Conservation (phyloP, 805 yeast species). For the Pichia ethanolica region DNA sequence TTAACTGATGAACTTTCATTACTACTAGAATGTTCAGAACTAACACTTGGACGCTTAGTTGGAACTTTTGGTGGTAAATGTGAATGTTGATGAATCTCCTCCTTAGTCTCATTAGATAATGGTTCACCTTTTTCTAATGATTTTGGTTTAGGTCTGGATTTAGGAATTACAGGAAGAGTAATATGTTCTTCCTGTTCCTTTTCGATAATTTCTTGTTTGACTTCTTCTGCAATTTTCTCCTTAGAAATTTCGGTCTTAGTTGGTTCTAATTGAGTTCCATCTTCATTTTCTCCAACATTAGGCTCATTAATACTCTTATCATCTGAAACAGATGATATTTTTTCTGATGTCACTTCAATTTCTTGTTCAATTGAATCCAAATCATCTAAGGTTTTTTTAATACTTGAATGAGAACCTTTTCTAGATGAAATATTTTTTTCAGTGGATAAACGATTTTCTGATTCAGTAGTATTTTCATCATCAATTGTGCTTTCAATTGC, state of each 20-base stretch:
- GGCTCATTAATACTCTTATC: not conserved
- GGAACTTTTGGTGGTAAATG: not conserved
- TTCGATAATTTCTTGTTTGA: not conserved
- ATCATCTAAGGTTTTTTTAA: constrained; percentile 1
- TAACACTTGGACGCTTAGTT: not conserved
- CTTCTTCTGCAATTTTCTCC: not conserved
- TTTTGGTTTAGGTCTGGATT: constrained; percentile 8
- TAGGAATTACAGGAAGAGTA: constrained; percentile 6
- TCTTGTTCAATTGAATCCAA: constrained; percentile 1
- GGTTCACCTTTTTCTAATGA: too few species aligned
- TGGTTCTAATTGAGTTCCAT: not conserved
- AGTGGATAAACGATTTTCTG: too few species aligned
- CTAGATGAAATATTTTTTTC: not conserved
- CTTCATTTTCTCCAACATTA: not conserved
- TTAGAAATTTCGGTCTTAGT: not conserved
- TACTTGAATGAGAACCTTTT: not conserved
- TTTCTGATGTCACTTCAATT: not conserved
- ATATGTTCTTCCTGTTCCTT: not conserved
- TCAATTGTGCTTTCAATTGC: too few species aligned
- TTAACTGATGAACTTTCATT: not conserved
- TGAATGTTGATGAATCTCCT: too few species aligned
- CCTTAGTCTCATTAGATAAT: not conserved
- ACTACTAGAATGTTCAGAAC: too few species aligned
- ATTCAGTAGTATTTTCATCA: not conserved
- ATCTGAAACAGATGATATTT: not conserved